Base-by-base conservation (phyloP, 2,329 filamentous ascomycete genomes). In the Exophiala xenobiotica region DNA sequence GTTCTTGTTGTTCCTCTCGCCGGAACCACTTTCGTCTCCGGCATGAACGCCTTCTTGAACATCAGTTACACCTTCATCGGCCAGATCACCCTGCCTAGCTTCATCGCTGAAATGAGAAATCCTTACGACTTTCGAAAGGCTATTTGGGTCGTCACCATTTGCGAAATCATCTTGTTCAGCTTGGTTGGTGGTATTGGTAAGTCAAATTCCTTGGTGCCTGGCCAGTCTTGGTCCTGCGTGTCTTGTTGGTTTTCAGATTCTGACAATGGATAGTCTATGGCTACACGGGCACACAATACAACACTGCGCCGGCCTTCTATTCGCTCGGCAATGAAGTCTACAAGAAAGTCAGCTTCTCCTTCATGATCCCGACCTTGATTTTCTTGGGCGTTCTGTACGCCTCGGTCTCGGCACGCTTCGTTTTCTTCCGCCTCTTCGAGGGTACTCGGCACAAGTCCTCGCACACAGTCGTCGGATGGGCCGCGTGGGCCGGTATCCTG, bases 51-150 rank as follows among this genome's bases (percentile, higher is more conserved):
- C 0, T 96, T 96, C 70, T 78, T 96, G 68, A 96, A 96, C 71
- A 96, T 96, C 66, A 89, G 85, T 71, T 96, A 96, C 68, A 96
- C 91, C 0, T 96, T 96, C 66, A 96, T 96, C 61, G 91, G 91
- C 0, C 91, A 96, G 67, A 95, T 96, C 63, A 96, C 91, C 0
- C 78, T 96, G 11, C 91, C 91, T 0, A 92, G 87, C 61, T 96
- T 96, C 74, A 96, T 96, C 59, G 90, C 91, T 3, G 91, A 96
- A 70, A 96, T 96, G 91, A 87, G 79, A 65, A 75, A 83, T 40
- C 82, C 78, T 1, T 83, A 80, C 51, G 91, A 96, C 61, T 96
- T 96, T 66, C 90, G 90, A 62, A 96, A 96, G 71, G 89, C 91
- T 2, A 80, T 96, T 1, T 96, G 90, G 82, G 86, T 86, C 1